These are phyloP conservation scores for Tetrastigma voinierianum DNA, from an alignment of 164 flowering plant species.

Conservation along the genomic window DNA sequence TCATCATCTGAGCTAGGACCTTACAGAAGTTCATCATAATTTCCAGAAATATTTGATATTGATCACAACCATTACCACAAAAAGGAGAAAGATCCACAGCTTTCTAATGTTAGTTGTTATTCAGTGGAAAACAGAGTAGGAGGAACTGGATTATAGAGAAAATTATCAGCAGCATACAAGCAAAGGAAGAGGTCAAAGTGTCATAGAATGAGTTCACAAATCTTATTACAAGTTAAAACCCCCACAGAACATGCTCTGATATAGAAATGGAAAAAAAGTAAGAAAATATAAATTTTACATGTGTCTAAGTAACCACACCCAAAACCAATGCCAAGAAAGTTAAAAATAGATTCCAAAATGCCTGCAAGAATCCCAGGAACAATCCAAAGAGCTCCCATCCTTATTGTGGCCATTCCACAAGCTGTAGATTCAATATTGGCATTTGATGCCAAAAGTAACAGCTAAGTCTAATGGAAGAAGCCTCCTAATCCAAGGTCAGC, in stretches of 20 bases:
- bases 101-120: no score
- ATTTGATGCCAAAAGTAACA: slow-evolving; percentile 81
- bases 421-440: slow-evolving; percentile 97
- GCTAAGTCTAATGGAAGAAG: slow-evolving; percentile 52
- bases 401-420: slow-evolving; percentile 93
- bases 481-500: slow-evolving; percentile 72
- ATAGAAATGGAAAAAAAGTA: background rate
- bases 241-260: background rate
- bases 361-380: slow-evolving; percentile 91
- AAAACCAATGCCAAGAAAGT: slow-evolving; percentile 86
- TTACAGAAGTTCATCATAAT: background rate
- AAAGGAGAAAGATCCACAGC: no score
- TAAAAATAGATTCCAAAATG: slow-evolving; percentile 74
- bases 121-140: no score
- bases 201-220: no score
- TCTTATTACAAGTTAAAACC: background rate
- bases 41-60: no score
- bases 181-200: background rate
- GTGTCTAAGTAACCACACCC: slow-evolving; percentile 62
- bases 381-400: slow-evolving; percentile 84
- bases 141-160: background rate
- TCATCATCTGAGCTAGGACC: background rate
- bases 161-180: background rate
- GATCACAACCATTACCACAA: no score
- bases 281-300: slow-evolving; percentile 29